Evolutionary conservation across 352 stramenopile species (phyloP).

Genomic region (Phytophthora crassamura): DNA sequence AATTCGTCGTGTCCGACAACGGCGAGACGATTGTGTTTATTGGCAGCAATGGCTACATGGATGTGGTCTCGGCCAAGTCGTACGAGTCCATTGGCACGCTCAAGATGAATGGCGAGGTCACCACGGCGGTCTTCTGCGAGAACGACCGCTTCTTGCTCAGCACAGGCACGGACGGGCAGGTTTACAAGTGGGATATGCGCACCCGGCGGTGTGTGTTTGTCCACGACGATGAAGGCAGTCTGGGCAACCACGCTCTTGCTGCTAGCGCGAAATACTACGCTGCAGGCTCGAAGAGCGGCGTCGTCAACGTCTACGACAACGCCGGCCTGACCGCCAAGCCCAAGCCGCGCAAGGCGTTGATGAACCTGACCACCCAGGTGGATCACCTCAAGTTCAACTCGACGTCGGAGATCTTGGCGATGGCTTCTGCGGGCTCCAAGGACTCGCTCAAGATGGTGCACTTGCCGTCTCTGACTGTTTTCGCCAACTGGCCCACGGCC

Average conservation of each 20-base stretch:
- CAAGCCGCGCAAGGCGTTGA: constrained; percentile 94
- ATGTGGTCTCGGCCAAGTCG: constrained; percentile 91
- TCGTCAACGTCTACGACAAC: constrained; percentile 98
- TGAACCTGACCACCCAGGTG: constrained; percentile 96
- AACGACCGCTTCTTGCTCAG: constrained; percentile 94
- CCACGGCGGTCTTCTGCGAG: constrained; percentile 91
- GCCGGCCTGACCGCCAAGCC: constrained; percentile 46
- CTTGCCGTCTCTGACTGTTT: constrained; percentile 94
- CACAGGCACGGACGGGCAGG: constrained; percentile 94
- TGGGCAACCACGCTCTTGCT: constrained; percentile 85
- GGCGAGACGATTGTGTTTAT: constrained; percentile 94
- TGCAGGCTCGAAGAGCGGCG: constrained; percentile 95
- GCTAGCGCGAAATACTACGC: constrained; percentile 86
- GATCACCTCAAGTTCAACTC: constrained; percentile 93
- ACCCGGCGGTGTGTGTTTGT: constrained; percentile 83
- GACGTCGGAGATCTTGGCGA: constrained; percentile 95
- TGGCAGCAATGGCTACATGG: constrained; percentile 95
- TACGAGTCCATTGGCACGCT: constrained; percentile 94
- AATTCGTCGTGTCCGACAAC: constrained; percentile 90
- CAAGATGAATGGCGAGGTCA: constrained; percentile 97
- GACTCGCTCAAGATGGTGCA: constrained; percentile 97
- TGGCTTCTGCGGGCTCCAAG: constrained; percentile 91
- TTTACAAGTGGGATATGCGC: constrained; percentile 97
- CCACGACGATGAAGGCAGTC: constrained; percentile 86
- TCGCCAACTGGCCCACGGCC: constrained; percentile 98